phyloP scores from a whole-genome alignment of 169 alveolate genomes.

The Plasmodium gaboni region DNA sequence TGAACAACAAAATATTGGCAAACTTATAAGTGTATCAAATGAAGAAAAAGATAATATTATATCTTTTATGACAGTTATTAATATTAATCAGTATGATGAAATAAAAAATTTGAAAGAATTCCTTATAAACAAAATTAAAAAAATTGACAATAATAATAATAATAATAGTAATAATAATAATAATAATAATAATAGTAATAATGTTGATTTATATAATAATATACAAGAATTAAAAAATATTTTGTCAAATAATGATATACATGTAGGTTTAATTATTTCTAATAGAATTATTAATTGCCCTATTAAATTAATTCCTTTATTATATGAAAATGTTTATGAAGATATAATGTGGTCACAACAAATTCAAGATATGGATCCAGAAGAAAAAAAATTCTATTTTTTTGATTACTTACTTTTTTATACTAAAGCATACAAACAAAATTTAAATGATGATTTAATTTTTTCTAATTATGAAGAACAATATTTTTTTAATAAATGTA shows the following conservation, averaged over 20 bases:
- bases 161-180: no score
- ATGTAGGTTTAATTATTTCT: constrained; percentile 36
- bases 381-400: constrained; percentile 53
- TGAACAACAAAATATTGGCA: constrained; percentile 73
- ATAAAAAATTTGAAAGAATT: constrained; percentile 31
- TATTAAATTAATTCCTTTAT: constrained; percentile 33
- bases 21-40: constrained; percentile 19
- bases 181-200: no score
- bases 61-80: constrained; percentile 44
- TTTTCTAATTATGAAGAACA: constrained; percentile 66
- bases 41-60: constrained; percentile 27
- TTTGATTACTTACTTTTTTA: constrained; percentile 50
- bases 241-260: neutral
- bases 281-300: constrained; percentile 63
- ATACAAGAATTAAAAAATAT: constrained; percentile 3
- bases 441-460: constrained; percentile 25
- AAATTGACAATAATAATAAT: neutral
- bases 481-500: constrained; percentile 41
- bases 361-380: constrained; percentile 33
- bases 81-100: constrained; percentile 68
- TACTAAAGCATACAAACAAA: constrained; percentile 44
- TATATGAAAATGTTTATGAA: constrained; percentile 47
- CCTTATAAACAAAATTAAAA: constrained; percentile 31
- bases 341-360: constrained; percentile 60
- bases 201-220: constrained; percentile 3